Base-by-base conservation (phyloP, 257 asterid species). In the Phtheirospermum japonicum region DNA sequence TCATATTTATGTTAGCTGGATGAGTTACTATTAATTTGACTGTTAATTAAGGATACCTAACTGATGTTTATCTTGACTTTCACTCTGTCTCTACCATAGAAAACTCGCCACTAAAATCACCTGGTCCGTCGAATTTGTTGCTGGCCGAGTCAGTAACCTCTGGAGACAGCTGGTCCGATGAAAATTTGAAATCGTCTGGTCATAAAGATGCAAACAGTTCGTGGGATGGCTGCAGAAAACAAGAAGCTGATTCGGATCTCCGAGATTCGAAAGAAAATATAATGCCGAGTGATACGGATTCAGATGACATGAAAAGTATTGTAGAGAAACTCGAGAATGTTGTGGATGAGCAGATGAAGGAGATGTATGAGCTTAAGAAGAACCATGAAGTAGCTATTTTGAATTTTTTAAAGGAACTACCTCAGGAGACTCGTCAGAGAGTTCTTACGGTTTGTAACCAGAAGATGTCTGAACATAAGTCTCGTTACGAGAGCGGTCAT, bases 91-190 rank as follows among this genome's bases (percentile, higher is more conserved):
- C 58, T 65, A 32, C 56, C 54, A 9, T 53, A 39, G 84, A 74
- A 62, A 75, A 62, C 82, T 86, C 96, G 74, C 95, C 95, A 14
- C 68, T 73, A n/a, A 77, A 71, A 48, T 48, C 54, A 65, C 79
- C 76, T 1, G 81, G 79, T 11, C 82, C 76, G 20, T 79, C 82
- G 54, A 75, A 72, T 66, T 20, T 68, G 74, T 20, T 67, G 28
- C 78, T 23, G 30, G 54, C 85, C n/a, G 81, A 80, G 57, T 83
- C 89, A 9, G 67, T 64, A 20, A 71, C 73, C 59, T 79, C 78
- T 28, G 80, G 85, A 43, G 85, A 64, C 36, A 71, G 85, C 76
- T 85, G 83, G 86, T 75, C 75, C 20, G 96, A 86, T 58, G 99
- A 80, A 73, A 75, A 80, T 42, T 76, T 64, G 28, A 81, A 64